These are phyloP conservation scores for Jackrogersella minutella DNA, from an alignment of 495 filamentous ascomycete genomes.

Conservation along the genomic window DNA sequence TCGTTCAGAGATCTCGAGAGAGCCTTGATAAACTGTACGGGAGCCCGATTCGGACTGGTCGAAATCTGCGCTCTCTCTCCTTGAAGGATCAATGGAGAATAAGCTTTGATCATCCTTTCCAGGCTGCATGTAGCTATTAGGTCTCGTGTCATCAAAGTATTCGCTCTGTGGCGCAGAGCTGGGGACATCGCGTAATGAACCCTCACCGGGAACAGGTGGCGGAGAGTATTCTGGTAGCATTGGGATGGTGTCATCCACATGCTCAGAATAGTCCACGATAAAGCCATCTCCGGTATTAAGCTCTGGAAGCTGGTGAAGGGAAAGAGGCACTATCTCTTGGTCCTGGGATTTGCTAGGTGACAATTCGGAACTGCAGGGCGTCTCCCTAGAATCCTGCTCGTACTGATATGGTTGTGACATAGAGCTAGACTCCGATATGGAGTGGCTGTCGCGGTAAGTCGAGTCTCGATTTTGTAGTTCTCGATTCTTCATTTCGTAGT, in stretches of 20 bases:
- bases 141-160: conserved; percentile 53
- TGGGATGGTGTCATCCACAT: conserved; percentile 40
- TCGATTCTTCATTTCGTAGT: conserved; percentile 36
- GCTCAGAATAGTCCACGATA: conserved; percentile 38
- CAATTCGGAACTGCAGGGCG: conserved; percentile 32
- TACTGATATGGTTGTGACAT: conserved; percentile 41
- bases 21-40: conserved; percentile 46
- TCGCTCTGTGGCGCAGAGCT: conserved; percentile 43
- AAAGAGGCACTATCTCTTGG: conserved; percentile 20
- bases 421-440: conserved; percentile 42
- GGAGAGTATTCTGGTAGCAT: conserved; percentile 48
- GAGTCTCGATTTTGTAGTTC: conserved; percentile 40
- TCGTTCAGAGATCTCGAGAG: conserved; percentile 47
- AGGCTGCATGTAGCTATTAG: conserved; percentile 50
- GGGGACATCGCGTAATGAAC: conserved; percentile 33
- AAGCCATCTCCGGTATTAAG: conserved; percentile 49
- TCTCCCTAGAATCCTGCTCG: conserved; percentile 28
- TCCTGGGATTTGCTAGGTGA: conserved; percentile 32
- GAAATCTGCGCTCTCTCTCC: conserved; percentile 47
- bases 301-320: conserved; percentile 49
- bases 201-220: conserved; percentile 40
- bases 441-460: conserved; percentile 38
- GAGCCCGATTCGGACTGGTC: conserved; percentile 43
- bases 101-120: conserved; percentile 43
- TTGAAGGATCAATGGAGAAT: conserved; percentile 40